phyloP scores from a whole-genome alignment of 1,284 basidiomycete species.

The Cystobasidium pallidum region DNA sequence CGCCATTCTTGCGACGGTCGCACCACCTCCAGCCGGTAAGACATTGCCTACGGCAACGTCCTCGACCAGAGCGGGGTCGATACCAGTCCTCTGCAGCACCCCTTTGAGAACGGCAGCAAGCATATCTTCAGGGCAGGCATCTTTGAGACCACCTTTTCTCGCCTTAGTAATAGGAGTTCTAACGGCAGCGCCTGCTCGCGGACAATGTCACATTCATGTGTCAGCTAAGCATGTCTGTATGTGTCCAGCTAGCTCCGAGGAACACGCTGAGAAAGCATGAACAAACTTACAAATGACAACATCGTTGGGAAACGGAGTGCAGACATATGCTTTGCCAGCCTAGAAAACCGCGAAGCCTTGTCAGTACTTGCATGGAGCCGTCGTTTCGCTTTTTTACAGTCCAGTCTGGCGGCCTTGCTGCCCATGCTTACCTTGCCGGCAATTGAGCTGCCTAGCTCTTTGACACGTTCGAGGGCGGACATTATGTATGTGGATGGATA shows the following conservation, averaged over 20 bases:
- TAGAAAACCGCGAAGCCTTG: background rate
- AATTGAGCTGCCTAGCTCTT: slow-evolving; percentile 29
- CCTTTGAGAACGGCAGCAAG: slow-evolving; percentile 80
- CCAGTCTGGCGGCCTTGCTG: background rate
- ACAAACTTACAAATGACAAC: slow-evolving; percentile 34
- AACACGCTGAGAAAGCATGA: background rate
- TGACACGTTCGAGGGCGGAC: slow-evolving; percentile 36
- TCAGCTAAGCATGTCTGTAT: background rate
- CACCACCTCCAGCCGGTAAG: slow-evolving; percentile 87
- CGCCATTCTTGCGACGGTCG: slow-evolving; percentile 60
- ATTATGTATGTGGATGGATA: too few species aligned
- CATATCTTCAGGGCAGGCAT: slow-evolving; percentile 86
- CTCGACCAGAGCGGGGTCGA: slow-evolving; percentile 82
- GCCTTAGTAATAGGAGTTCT: slow-evolving; percentile 77
- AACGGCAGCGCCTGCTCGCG: slow-evolving; percentile 68
- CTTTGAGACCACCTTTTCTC: slow-evolving; percentile 92
- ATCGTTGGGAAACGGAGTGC: slow-evolving; percentile 41
- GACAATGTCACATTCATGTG: background rate
- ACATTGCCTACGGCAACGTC: slow-evolving; percentile 93
- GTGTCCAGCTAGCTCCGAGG: background rate
- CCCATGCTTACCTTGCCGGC: slow-evolving; percentile 35
- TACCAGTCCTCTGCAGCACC: slow-evolving; percentile 61
- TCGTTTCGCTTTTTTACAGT: background rate
- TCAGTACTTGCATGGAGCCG: background rate
- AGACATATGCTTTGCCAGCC: slow-evolving; percentile 42